Evolutionary conservation across 2,329 filamentous ascomycete genomes (phyloP).

Genomic region (Neofusicoccum kwambonambiense): DNA sequence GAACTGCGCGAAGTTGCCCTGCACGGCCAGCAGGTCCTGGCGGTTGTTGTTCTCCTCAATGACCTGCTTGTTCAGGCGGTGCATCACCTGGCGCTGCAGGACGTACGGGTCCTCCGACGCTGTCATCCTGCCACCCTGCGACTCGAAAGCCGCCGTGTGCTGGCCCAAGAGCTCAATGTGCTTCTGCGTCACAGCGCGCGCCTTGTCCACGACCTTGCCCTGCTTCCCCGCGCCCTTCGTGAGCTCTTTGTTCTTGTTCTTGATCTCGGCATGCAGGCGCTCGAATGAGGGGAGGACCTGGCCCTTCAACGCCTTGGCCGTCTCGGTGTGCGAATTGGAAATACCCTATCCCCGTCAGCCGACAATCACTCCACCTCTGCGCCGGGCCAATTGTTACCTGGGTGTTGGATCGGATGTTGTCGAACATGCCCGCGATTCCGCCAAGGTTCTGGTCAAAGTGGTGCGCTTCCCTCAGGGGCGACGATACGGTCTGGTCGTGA

Average conservation of each 20-base stretch:
- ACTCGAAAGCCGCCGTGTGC: conserved; percentile 77
- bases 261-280: conserved; percentile 91
- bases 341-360: conserved; percentile 58
- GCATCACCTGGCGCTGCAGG: conserved; percentile 73
- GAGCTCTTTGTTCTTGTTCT: conserved; percentile 92
- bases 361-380: not conserved
- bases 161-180: conserved; percentile 92
- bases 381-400: conserved; percentile 49
- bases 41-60: conserved; percentile 94
- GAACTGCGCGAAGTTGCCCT: conserved; percentile 84
- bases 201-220: conserved; percentile 88
- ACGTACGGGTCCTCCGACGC: conserved; percentile 85
- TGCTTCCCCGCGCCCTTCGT: conserved; percentile 76
- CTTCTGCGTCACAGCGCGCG: conserved; percentile 82
- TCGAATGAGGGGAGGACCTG: conserved; percentile 85
- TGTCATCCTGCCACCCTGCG: conserved; percentile 68
- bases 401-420: conserved; percentile 90
- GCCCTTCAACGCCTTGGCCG: conserved; percentile 84
- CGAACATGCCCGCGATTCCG: conserved; percentile 85
- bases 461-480: conserved; percentile 82
- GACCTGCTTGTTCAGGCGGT: conserved; percentile 87
- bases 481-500: conserved; percentile 66
- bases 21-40: conserved; percentile 87
- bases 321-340: conserved; percentile 85
- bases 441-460: conserved; percentile 92